Evolutionary conservation across 345 rosid genomes (phyloP).

Genomic region (Litchi chinensis): DNA sequence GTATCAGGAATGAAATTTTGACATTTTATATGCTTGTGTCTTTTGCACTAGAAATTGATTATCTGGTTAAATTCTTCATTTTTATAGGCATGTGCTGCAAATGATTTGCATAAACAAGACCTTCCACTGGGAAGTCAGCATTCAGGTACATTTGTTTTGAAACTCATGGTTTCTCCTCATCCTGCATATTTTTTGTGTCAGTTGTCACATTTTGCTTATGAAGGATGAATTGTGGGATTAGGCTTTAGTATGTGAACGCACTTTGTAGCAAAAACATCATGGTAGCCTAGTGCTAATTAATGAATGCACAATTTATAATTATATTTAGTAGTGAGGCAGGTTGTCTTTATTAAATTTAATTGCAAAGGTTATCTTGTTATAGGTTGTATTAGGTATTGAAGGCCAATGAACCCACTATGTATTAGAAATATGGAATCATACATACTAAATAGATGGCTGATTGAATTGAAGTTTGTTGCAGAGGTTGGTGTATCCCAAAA

Average conservation of each 20-base stretch:
- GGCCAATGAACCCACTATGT: neutral
- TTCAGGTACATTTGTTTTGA: constrained; percentile 40
- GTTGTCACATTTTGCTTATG: neutral
- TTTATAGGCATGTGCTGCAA: constrained; percentile 49
- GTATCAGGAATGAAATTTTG: constrained; percentile 8
- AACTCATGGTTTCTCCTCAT: neutral
- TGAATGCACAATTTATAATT: neutral
- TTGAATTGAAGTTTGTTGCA: constrained; percentile 43
- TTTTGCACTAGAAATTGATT: constrained; percentile 9
- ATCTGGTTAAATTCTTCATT: constrained; percentile 10
- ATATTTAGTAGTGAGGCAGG: constrained; percentile 8
- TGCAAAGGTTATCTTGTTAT: neutral
- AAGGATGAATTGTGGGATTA: neutral
- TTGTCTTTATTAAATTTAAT: neutral
- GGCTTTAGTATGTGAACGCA: neutral
- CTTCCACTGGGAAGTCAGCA: constrained; percentile 45
- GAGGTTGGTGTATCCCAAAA: constrained; percentile 65
- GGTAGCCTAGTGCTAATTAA: neutral
- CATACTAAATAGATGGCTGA: constrained; percentile 19
- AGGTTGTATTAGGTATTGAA: neutral
- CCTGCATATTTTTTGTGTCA: neutral
- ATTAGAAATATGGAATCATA: constrained; percentile 1
- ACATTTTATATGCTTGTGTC: neutral
- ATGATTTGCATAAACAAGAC: constrained; percentile 47
- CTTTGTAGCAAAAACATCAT: neutral